Evolutionary conservation across 495 filamentous ascomycete species (phyloP).

Genomic region (Evernia prunastri): DNA sequence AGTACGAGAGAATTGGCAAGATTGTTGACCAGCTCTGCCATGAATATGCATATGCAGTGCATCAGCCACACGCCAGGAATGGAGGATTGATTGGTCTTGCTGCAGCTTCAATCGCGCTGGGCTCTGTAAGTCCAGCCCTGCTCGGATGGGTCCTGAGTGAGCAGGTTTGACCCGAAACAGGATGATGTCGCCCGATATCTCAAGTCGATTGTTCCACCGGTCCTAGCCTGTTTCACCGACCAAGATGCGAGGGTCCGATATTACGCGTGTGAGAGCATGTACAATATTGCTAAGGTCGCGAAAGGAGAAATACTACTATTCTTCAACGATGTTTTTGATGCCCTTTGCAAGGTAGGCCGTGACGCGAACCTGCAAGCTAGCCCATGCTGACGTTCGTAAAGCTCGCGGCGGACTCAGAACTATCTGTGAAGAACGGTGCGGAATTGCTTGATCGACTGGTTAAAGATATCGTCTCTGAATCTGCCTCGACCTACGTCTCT

Average conservation of each 20-base stretch:
- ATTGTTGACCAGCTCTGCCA: slow-evolving; percentile 96
- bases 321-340: slow-evolving; percentile 98
- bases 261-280: slow-evolving; percentile 99
- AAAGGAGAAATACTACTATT: slow-evolving; percentile 95
- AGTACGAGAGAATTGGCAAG: slow-evolving; percentile 69
- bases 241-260: slow-evolving; percentile 98
- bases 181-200: slow-evolving; percentile 89
- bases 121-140: slow-evolving; percentile 57
- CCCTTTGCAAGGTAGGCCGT: slow-evolving; percentile 76
- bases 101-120: slow-evolving; percentile 92
- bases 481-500: slow-evolving; percentile 90
- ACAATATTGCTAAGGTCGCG: slow-evolving; percentile 98
- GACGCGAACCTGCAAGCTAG: background rate
- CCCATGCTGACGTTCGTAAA: slow-evolving; percentile 33
- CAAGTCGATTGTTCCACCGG: slow-evolving; percentile 88
- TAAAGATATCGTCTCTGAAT: slow-evolving; percentile 97
- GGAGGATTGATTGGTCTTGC: slow-evolving; percentile 95
- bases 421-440: slow-evolving; percentile 97
- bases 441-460: slow-evolving; percentile 93
- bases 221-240: slow-evolving; percentile 96
- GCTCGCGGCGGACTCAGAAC: slow-evolving; percentile 91
- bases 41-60: slow-evolving; percentile 95
- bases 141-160: background rate
- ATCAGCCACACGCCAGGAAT: slow-evolving; percentile 95
- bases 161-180: slow-evolving; percentile 35